phyloP scores from a whole-genome alignment of 2,329 filamentous ascomycete genomes.

The Chaetomium globosum region DNA sequence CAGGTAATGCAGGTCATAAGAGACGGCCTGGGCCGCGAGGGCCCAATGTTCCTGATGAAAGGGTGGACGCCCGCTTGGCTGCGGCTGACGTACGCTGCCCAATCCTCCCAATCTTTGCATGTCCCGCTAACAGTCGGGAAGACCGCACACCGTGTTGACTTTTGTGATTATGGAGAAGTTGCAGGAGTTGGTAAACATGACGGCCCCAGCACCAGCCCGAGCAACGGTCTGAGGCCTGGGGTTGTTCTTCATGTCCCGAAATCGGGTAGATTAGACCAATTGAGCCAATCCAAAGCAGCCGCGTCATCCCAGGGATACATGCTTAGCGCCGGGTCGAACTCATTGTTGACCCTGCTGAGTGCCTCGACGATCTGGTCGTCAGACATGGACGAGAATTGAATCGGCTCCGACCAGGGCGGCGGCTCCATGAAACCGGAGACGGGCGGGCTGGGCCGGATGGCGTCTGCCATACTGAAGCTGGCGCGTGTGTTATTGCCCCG shows the following conservation, averaged over 20 bases:
- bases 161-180: constrained; percentile 36
- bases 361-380: constrained; percentile 69
- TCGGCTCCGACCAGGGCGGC: constrained; percentile 51
- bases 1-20: constrained; percentile 33
- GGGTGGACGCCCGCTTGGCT: constrained; percentile 27
- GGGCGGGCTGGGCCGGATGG: constrained; percentile 36
- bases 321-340: constrained; percentile 58
- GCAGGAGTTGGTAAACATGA: constrained; percentile 28
- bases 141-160: constrained; percentile 34
- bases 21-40: constrained; percentile 29
- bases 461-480: constrained; percentile 33
- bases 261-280: constrained; percentile 50
- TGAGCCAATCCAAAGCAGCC: constrained; percentile 60
- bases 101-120: background rate
- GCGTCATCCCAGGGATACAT: constrained; percentile 63
- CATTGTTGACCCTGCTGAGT: constrained; percentile 63
- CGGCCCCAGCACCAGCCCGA: constrained; percentile 20
- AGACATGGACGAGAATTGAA: constrained; percentile 70
- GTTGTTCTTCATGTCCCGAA: constrained; percentile 42
- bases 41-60: constrained; percentile 34
- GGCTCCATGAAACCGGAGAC: constrained; percentile 38
- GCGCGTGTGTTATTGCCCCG: constrained; percentile 25
- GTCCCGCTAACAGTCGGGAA: constrained; percentile 1
- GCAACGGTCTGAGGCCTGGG: constrained; percentile 13
- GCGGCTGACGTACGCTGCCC: constrained; percentile 15